Percentiles rank a stretch among this genome's conserved stretches.
Conservation (phyloP, 1,139 yeast species). For the Wickerhamomyces sp. region DNA sequence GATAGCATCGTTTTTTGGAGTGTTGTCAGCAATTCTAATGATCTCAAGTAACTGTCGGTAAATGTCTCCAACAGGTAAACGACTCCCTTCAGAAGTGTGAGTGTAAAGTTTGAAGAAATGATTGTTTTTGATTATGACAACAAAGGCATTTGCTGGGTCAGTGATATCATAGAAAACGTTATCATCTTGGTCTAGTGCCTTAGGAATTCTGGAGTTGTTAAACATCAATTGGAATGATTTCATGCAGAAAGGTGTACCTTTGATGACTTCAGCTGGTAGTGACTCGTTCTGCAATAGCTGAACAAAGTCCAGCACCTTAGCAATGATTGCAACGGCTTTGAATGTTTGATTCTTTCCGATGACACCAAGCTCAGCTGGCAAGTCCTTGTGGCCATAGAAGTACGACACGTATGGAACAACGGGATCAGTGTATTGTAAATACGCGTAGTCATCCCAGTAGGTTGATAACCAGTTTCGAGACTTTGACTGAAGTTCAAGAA, state of each 20-base stretch:
- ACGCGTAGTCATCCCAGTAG: slow-evolving; percentile 95
- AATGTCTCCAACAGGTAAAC: slow-evolving; percentile 55
- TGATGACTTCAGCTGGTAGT: slow-evolving; percentile 72
- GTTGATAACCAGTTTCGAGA: slow-evolving; percentile 83
- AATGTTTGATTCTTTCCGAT: slow-evolving; percentile 67
- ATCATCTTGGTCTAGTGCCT: slow-evolving; percentile 48
- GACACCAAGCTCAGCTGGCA: slow-evolving; percentile 37
- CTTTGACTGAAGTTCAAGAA: slow-evolving; percentile 39
- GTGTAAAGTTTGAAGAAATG: slow-evolving; percentile 79
- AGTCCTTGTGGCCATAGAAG: slow-evolving; percentile 79
- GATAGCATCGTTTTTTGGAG: slow-evolving; percentile 44
- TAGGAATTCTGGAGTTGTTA: slow-evolving; percentile 81
- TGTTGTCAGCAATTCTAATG: slow-evolving; percentile 34
- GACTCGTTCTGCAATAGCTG: slow-evolving; percentile 52
- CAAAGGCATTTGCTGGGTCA: slow-evolving; percentile 58
- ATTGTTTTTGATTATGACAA: slow-evolving; percentile 70
- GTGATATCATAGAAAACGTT: slow-evolving; percentile 42
- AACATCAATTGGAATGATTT: slow-evolving; percentile 90
- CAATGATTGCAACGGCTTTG: slow-evolving; percentile 65
- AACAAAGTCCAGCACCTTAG: slow-evolving; percentile 52
- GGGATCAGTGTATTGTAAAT: slow-evolving; percentile 87
- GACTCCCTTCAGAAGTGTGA: slow-evolving; percentile 46
- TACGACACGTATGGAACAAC: slow-evolving; percentile 91
- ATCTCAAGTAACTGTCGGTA: slow-evolving; percentile 61
- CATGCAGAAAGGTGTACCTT: slow-evolving; percentile 86